Percentiles rank a stretch among this genome's conserved stretches.
phyloP scores from a whole-genome alignment of 1,139 yeast genomes.

The Candida tropicalis region DNA sequence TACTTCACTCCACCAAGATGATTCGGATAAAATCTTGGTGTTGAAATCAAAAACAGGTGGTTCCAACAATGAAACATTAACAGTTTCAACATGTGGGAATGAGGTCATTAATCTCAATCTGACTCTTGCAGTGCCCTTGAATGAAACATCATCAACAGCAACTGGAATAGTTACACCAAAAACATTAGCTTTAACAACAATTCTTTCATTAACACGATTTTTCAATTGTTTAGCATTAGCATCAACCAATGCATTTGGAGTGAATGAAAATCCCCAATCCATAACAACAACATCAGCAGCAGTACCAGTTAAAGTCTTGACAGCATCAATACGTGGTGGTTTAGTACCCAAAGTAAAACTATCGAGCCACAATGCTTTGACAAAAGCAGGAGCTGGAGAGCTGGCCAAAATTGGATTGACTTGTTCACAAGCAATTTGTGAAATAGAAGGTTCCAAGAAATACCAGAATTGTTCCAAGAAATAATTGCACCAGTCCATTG shows the following conservation, averaged over 20 bases:
- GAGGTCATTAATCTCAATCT: slow-evolving; percentile 86
- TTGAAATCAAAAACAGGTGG: slow-evolving; percentile 88
- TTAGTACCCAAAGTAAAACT: slow-evolving; percentile 91
- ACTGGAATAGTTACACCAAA: slow-evolving; percentile 71
- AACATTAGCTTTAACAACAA: slow-evolving; percentile 65
- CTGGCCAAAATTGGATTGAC: slow-evolving; percentile 81
- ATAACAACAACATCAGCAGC: slow-evolving; percentile 90
- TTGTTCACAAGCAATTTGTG: slow-evolving; percentile 82
- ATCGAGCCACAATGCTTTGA: slow-evolving; percentile 82
- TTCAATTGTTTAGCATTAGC: slow-evolving; percentile 81
- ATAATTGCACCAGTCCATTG: slow-evolving; percentile 92
- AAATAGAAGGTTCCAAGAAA: slow-evolving; percentile 84
- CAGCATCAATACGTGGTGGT: slow-evolving; percentile 90
- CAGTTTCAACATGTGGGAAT: slow-evolving; percentile 91
- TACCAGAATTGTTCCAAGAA: slow-evolving; percentile 91
- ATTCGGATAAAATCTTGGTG: slow-evolving; percentile 71
- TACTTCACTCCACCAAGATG: slow-evolving; percentile 83
- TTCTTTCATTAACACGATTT: slow-evolving; percentile 78
- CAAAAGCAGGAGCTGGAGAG: slow-evolving; percentile 78
- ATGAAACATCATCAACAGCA: slow-evolving; percentile 61
- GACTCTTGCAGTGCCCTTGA: slow-evolving; percentile 70
- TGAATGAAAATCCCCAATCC: slow-evolving; percentile 92
- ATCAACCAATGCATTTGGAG: slow-evolving; percentile 88
- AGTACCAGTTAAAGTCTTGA: slow-evolving; percentile 85
- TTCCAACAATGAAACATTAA: slow-evolving; percentile 79